Base-by-base conservation (phyloP, 345 rosid species). In the Aquilaria sinensis region DNA sequence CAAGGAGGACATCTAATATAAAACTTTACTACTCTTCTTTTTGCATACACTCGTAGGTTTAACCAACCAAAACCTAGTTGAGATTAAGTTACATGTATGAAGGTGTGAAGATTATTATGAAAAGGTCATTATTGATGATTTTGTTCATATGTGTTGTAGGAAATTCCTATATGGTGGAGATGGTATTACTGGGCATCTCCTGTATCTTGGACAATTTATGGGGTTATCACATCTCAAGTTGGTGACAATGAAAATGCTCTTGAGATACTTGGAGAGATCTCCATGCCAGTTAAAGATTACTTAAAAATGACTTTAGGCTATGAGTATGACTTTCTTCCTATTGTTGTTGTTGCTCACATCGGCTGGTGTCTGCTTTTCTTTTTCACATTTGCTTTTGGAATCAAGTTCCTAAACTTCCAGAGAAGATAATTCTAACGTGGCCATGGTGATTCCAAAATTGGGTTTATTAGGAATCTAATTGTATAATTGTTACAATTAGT, bases 111-210 rank as follows among this genome's bases (percentile, higher is more conserved):
- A 23, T 23, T 23, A 23, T 23, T 23, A 23, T 23, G 23, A 23
- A 23, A 23, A 23, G 23, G 23, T 23, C 23, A 23, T 23, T 23
- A 23, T 23, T 23, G 23, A 23, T 23, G 23, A 23, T 23, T 23
- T 23, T 23, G 23, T 23, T 23, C 23, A 23, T n/a, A n/a, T 1
- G 5, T 3, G 0, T 64, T 12, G 75, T 80, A 85, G 96, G 83
- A 67, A 80, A 77, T 88, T 30, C 98, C 96, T 0, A 54, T 81
- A n/a, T 88, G 96, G 98, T 92, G 96, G 96, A 86, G 94, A 69
- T 88, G 98, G 98, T 86, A 86, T 62, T 85, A 91, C 65, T 91
- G 96, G 90, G 78, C 66, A 32, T 73, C 84, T 12, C 97, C 96
- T 0, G 85, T 81, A 63, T 78, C 96, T 4, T 91, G 96, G 97